Conservation (phyloP, 1,139 yeast species). For the Zygotorulaspora mrakii region DNA sequence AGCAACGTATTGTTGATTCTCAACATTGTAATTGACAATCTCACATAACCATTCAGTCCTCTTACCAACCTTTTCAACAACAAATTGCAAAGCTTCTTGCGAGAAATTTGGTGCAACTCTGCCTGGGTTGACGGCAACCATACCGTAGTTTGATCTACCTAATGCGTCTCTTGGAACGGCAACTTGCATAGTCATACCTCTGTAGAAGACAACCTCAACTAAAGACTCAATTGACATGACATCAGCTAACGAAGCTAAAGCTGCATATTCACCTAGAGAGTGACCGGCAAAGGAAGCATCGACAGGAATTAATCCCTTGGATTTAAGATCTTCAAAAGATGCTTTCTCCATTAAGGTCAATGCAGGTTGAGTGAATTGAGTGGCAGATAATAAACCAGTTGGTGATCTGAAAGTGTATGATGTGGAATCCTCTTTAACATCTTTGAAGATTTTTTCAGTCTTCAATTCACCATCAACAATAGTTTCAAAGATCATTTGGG, state of each 20-base stretch:
- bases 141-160: conserved; percentile 98
- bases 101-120: conserved; percentile 84
- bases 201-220: conserved; percentile 96
- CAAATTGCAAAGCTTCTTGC: conserved; percentile 92
- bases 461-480: conserved; percentile 78
- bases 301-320: conserved; percentile 92
- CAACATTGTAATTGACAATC: conserved; percentile 97
- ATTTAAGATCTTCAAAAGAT: conserved; percentile 92
- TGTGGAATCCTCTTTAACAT: conserved; percentile 74
- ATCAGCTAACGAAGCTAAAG: conserved; percentile 93
- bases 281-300: conserved; percentile 98
- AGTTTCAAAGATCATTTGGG: conserved; percentile 96
- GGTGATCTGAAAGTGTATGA: conserved; percentile 88
- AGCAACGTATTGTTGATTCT: conserved; percentile 95
- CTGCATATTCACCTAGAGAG: conserved; percentile 98
- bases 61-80: conserved; percentile 79
- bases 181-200: conserved; percentile 99
- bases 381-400: conserved; percentile 92
- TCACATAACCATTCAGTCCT: conserved; percentile 92
- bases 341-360: conserved; percentile 99
- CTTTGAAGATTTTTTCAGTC: conserved; percentile 93
- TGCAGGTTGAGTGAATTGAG: conserved; percentile 99
- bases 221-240: conserved; percentile 98
- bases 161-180: conserved; percentile 95
- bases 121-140: conserved; percentile 97